A percentile compares a stretch with the other conserved stretches of the same genome.
Conservation (phyloP, 1,284 basidiomycete species). For the Cryptococcus sp. region DNA sequence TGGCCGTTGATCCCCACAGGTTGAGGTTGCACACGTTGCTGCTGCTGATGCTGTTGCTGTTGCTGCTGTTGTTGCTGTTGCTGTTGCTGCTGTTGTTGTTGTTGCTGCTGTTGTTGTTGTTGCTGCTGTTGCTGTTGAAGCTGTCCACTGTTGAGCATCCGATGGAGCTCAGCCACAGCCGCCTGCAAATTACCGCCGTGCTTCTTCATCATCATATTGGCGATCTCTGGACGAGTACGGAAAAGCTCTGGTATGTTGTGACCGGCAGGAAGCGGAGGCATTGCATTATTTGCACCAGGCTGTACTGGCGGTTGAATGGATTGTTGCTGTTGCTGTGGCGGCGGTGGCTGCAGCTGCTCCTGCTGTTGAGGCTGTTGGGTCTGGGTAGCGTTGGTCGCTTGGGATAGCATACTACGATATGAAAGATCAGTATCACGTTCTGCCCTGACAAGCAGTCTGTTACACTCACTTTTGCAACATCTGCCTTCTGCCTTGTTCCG, state of each 20-base stretch:
- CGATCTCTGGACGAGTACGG: conserved; percentile 12
- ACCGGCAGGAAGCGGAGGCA: neutral
- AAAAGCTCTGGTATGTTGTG: conserved; percentile 9
- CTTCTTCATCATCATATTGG: conserved; percentile 12
- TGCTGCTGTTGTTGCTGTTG: conserved; percentile 5
- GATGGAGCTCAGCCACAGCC: conserved; percentile 13
- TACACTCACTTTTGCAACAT: conserved; percentile 20
- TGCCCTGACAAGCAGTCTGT: neutral
- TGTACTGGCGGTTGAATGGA: conserved; percentile 1
- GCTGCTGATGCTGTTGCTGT: conserved; percentile 6
- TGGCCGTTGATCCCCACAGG: conserved; percentile 13
- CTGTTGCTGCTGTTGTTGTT: neutral
- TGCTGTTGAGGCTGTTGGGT: conserved; percentile 10
- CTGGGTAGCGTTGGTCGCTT: conserved; percentile 10
- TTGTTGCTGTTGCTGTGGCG: neutral
- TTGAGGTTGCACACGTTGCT: conserved; percentile 5
- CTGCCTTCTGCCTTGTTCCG: conserved; percentile 15
- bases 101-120: conserved; percentile 1
- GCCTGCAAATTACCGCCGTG: conserved; percentile 7
- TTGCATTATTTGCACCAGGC: neutral
- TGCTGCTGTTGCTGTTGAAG: conserved; percentile 7
- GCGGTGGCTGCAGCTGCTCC: conserved; percentile 5
- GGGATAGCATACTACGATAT: conserved; percentile 15
- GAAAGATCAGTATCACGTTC: neutral
- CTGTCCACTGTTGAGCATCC: conserved; percentile 5